Conservation (phyloP, 495 filamentous ascomycete genomes). For the Daldinia grandis region DNA sequence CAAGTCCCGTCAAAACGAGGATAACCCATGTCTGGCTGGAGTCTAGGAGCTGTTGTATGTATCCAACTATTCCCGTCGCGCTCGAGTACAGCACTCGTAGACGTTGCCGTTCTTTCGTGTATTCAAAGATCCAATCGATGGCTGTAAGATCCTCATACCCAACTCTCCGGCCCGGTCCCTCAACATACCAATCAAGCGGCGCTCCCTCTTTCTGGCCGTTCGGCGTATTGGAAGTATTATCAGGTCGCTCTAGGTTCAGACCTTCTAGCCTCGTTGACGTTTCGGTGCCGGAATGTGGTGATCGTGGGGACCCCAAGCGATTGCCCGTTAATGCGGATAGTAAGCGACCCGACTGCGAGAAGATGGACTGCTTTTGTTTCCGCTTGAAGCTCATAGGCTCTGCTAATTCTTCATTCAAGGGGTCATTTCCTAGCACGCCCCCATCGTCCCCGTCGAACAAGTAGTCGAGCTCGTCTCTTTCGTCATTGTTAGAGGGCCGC, state of each 20-base stretch:
- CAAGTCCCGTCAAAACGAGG: slow-evolving; percentile 76
- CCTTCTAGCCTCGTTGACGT: slow-evolving; percentile 37
- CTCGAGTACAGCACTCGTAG: slow-evolving; percentile 76
- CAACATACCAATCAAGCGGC: slow-evolving; percentile 85
- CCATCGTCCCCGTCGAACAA: slow-evolving; percentile 52
- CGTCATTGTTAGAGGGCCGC: slow-evolving; percentile 42
- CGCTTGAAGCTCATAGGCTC: slow-evolving; percentile 83
- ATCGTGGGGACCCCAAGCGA: slow-evolving; percentile 36
- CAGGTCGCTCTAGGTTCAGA: slow-evolving; percentile 12
- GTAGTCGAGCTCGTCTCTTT: slow-evolving; percentile 57
- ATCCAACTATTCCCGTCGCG: slow-evolving; percentile 75
- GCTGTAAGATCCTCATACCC: slow-evolving; percentile 97
- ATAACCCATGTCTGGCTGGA: slow-evolving; percentile 91
- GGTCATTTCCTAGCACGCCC: slow-evolving; percentile 56
- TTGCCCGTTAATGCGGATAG: slow-evolving; percentile 64
- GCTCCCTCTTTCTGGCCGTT: slow-evolving; percentile 66
- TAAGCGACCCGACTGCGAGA: slow-evolving; percentile 61
- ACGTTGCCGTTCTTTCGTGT: slow-evolving; percentile 93
- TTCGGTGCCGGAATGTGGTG: slow-evolving; percentile 27
- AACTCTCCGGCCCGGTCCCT: slow-evolving; percentile 89
- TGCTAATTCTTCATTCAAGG: slow-evolving; percentile 57
- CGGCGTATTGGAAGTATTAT: slow-evolving; percentile 15
- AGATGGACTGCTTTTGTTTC: slow-evolving; percentile 69
- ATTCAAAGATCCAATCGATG: slow-evolving; percentile 99
- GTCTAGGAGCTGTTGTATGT: slow-evolving; percentile 76